Evolutionary conservation across 495 filamentous ascomycete species (phyloP).

Genomic region (Daldinia loculata): DNA sequence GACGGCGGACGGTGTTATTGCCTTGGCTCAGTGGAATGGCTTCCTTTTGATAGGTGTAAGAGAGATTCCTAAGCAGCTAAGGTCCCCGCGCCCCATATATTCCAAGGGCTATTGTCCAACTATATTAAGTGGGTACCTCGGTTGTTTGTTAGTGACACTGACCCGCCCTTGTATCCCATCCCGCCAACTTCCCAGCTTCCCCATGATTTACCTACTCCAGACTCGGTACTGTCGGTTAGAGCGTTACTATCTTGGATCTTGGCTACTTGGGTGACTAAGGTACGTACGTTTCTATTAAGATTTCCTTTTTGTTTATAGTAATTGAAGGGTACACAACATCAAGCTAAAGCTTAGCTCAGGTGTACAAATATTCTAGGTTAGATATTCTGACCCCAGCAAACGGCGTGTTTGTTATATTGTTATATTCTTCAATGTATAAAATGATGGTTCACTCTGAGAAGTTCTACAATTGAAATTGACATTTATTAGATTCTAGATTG

Average conservation of each 20-base stretch:
- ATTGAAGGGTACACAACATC: not conserved
- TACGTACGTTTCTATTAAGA: not conserved
- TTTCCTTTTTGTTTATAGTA: not conserved
- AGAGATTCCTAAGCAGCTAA: too few species aligned
- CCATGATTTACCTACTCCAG: constrained; percentile 12
- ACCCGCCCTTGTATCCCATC: not conserved
- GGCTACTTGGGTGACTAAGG: not conserved
- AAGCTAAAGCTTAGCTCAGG: not conserved
- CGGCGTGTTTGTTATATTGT: not conserved
- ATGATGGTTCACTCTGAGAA: not conserved
- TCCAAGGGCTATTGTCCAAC: not conserved
- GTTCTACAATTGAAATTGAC: not conserved
- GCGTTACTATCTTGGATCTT: not conserved
- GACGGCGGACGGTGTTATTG: not conserved
- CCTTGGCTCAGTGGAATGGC: not conserved
- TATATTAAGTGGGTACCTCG: not conserved
- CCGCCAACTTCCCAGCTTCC: not conserved
- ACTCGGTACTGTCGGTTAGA: not conserved
- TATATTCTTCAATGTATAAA: not conserved
- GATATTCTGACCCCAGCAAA: not conserved
- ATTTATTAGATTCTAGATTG: not conserved
- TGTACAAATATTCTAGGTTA: too few species aligned
- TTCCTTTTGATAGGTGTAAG: not conserved
- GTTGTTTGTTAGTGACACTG: not conserved
- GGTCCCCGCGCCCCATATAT: not conserved